Percentiles rank a stretch among this genome's conserved stretches.
Evolutionary conservation across 2,329 filamentous ascomycete species (phyloP).

Genomic region (Aspergillus thermomutatus): DNA sequence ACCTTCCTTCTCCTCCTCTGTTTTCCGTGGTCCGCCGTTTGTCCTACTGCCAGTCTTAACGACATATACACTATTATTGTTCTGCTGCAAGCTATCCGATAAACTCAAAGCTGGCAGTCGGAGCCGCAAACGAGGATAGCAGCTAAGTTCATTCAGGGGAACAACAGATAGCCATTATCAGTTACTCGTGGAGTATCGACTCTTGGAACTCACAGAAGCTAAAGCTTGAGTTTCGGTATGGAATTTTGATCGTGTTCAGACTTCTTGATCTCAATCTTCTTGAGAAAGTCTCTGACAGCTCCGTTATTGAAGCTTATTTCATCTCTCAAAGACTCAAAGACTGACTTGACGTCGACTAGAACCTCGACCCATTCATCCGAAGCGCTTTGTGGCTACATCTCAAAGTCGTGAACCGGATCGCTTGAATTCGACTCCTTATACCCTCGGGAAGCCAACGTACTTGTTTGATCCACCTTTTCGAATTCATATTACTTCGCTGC

Average conservation of each 20-base stretch:
- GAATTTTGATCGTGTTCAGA: not conserved
- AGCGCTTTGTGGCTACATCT: not conserved
- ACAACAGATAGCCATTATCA: not conserved
- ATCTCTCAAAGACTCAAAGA: not conserved
- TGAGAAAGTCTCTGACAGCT: not conserved
- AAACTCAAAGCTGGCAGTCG: not conserved
- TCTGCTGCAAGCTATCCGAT: not conserved
- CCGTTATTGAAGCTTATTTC: not conserved
- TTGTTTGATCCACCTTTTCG: not conserved
- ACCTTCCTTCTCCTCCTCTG: slow-evolving; percentile 2
- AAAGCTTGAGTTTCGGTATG: not conserved
- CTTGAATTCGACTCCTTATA: not conserved
- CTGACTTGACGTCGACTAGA: not conserved
- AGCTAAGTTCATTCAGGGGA: not conserved
- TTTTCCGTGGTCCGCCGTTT: not conserved
- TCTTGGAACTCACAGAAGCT: not conserved
- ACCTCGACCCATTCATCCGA: not conserved
- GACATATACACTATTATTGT: not conserved
- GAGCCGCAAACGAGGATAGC: not conserved
- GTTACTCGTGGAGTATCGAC: not conserved
- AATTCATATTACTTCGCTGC: slow-evolving; percentile 2
- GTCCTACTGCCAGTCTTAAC: not conserved
- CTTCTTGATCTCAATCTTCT: not conserved
- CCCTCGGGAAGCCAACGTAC: not conserved
- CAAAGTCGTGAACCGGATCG: not conserved